Evolutionary conservation across 176 grass and related monocot species (phyloP), one percentile per base, ranked within the genome.

Genomic region (Paspalum notatum): DNA sequence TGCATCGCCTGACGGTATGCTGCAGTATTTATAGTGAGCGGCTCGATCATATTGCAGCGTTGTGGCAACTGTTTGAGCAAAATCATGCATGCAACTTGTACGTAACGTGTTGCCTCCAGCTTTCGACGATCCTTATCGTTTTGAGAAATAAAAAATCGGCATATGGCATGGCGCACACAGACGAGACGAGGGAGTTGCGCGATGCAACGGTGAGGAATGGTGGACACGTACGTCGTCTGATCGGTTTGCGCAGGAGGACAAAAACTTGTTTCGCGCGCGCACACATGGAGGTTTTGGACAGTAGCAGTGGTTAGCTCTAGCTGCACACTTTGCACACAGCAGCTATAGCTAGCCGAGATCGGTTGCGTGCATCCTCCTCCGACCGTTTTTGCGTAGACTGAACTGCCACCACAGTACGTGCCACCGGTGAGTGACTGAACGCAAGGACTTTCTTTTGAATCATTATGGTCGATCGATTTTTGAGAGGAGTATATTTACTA

Each of bases 1-100:
- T 56, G 49, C 79, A n/a, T 58, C 27, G 8, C 32, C 10, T 46
- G 11, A 47, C 56, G 42, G 26, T 54, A 64, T n/a, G 2, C 21
- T 47, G 42, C 7, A 2, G 58, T 79, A 80, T 91, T 80, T 91
- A 93, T 93, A 91, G 63, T 41, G 18, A 22, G 49, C 15, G 84
- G 63, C 57, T 50, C 8, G 14, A 20, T 5, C 18, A 9, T 22
- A 61, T 13, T 6, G 21, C 55, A 58, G 12, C 5, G 42, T 13
- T 8, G 20, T 0, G 17, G 52, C 16, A 20, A 17, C 4, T 16
- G 6, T 56, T 27, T 2, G 62, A 42, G 71, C 4, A 63, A 18
- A 48, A 40, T 40, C 38, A 39, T 22, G 65, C 68, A 66, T 80
- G 78, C 41, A 68, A 68, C 81, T 80, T 52, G 68, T 16, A 53